Evolutionary conservation across 139 green algal genomes (phyloP).

Genomic region (Dunaliella sp.): DNA sequence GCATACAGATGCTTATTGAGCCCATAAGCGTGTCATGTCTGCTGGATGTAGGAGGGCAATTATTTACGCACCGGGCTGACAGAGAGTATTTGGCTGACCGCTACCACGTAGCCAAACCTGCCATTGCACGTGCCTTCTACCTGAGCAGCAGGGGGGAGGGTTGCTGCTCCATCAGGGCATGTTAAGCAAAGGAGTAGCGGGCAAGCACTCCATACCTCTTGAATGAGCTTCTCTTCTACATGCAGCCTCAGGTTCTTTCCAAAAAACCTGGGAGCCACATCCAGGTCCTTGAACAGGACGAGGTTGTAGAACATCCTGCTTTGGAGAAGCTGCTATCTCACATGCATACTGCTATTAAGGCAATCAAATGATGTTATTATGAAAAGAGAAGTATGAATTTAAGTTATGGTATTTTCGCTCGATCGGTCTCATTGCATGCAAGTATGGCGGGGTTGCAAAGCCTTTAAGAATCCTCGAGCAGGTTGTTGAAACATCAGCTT

Average conservation of each 20-base stretch:
- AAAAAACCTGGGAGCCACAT: constrained; percentile 77
- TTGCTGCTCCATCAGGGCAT: not conserved
- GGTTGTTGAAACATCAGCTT: too few relatives aligned
- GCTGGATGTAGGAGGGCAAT: too few relatives aligned
- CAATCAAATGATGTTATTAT: too few relatives aligned
- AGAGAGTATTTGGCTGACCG: constrained; percentile 61
- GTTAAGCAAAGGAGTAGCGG: constrained; percentile 5
- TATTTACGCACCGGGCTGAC: constrained; percentile 50
- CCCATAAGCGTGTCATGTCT: too few relatives aligned
- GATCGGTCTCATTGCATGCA: too few relatives aligned
- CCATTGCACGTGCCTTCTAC: constrained; percentile 88
- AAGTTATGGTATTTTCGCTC: too few relatives aligned
- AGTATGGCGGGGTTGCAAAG: too few relatives aligned
- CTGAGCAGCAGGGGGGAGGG: constrained; percentile 23
- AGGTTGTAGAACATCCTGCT: constrained; percentile 72
- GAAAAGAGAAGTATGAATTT: too few relatives aligned
- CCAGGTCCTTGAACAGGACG: constrained; percentile 64
- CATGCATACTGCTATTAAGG: too few relatives aligned
- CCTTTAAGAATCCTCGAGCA: too few relatives aligned
- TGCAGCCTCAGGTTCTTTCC: constrained; percentile 60
- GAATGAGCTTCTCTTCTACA: constrained; percentile 53
- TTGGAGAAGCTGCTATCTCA: not conserved
- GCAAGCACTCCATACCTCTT: constrained; percentile 47
- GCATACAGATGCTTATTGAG: too few relatives aligned
- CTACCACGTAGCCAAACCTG: constrained; percentile 83